Evolutionary conservation across 2,329 filamentous ascomycete genomes (phyloP).

Genomic region (Onygenales sp.): DNA sequence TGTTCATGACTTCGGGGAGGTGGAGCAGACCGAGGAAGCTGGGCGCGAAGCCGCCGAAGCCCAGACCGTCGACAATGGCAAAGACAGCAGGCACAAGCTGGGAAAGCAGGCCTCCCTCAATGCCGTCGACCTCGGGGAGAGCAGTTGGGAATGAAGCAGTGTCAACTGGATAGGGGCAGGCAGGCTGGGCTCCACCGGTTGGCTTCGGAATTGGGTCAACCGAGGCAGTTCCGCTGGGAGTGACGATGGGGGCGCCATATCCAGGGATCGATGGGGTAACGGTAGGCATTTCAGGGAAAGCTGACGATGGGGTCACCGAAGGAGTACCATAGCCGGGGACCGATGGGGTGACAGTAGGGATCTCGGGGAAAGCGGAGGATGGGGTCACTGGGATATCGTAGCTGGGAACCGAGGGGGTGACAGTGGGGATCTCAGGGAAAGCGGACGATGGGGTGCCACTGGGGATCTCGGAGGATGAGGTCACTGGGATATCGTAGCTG

Average conservation of each 20-base stretch:
- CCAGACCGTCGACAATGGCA: not conserved
- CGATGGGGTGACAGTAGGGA: not conserved
- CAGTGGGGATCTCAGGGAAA: not conserved
- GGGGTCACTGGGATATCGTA: not conserved
- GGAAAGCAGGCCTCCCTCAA: not conserved
- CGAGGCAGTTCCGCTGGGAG: not conserved
- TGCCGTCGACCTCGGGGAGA: not conserved
- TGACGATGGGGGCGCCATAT: not conserved
- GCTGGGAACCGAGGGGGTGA: not conserved
- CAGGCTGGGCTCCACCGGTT: not conserved
- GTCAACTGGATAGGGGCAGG: not conserved
- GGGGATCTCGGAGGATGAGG: not conserved
- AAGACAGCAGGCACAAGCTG: not conserved
- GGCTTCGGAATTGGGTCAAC: not conserved
- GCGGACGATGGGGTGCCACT: not conserved
- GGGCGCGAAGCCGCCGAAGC: not conserved
- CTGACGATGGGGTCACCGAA: not conserved
- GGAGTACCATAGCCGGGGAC: not conserved
- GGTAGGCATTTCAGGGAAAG: not conserved
- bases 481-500: not conserved
- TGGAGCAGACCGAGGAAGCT: conserved; percentile 1
- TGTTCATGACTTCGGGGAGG: not conserved
- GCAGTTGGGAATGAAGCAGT: not conserved
- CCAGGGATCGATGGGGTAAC: not conserved
- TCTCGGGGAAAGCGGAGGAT: not conserved